Evolutionary conservation across 805 yeast genomes (phyloP), one percentile per base, ranked within the genome.

Genomic region (Huiozyma sinensis): DNA sequence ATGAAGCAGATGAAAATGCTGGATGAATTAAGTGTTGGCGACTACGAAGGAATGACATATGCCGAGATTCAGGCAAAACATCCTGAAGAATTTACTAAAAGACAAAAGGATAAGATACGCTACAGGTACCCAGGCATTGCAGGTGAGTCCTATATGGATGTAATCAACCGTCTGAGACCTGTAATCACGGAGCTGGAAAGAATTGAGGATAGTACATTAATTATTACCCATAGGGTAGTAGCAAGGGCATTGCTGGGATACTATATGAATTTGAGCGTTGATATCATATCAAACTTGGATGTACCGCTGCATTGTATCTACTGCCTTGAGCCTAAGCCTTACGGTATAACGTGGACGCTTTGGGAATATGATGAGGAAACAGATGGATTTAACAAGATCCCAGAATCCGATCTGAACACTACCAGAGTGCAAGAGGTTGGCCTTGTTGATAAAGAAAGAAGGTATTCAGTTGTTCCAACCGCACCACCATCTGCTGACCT

Each of bases 111-210:
- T 63, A 90, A 90, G 63, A 70, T 90, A 53, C 70, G 81, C 12
- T 90, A 90, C 63, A 70, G 98, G 47, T 90, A 90, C 58, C 98
- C 97, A 1, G 98, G 98, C 4, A 84, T 87, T 41, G 97, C 97
- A 6, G 98, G 98, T 12, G 98, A 90, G 63, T 84, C 95, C 0
- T 90, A 90, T 54, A 66, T 90, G 52, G 97, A 90, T 64, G 98
- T 92, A 9, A 82, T 92, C 56, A 86, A 88, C 51, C 72, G 98
- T 49, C 71, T 90, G 45, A 72, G 95, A 47, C 95, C 97, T 1
- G 76, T 90, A 13, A 90, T 90, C 49, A 87, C 87, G 9, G 98
- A 90, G 61, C 76, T 92, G 40, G 98, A 90, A 61, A 71, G 98
- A 50, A 85, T 94, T 38, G 82, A 85, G 7, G 95, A 87, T 54